These are phyloP conservation scores for Boletus vermiculosoides DNA, from an alignment of 768 basidiomycete genomes.

Conservation along the genomic window DNA sequence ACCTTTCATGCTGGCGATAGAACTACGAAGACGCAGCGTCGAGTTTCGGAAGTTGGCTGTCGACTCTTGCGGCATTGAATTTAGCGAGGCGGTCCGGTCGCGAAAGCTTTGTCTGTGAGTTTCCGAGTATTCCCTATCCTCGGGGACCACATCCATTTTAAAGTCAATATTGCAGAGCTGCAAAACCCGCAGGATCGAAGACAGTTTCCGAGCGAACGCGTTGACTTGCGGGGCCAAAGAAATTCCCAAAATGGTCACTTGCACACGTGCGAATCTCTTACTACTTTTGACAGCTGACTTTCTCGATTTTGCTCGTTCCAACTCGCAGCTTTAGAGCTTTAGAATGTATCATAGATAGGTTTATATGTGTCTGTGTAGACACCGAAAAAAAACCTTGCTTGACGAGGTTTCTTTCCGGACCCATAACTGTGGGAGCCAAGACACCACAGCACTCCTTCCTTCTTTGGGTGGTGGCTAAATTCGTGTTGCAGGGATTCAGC, in stretches of 20 bases:
- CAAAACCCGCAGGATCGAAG: not conserved
- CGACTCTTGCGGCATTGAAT: conserved; percentile 9
- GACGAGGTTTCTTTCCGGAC: no score
- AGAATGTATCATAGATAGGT: no score
- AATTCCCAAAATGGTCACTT: not conserved
- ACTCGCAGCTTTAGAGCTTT: no score
- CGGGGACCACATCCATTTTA: conserved; percentile 19
- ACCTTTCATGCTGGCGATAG: conserved; percentile 13
- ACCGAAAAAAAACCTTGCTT: no score
- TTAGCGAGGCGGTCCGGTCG: conserved; percentile 16
- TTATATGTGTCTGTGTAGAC: no score
- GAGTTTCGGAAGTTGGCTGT: conserved; percentile 4
- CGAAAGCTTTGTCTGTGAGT: not conserved
- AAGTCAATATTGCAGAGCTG: not conserved
- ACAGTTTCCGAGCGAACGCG: not conserved
- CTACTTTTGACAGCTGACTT: not conserved
- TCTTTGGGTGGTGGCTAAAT: no score
- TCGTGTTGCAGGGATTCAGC: no score
- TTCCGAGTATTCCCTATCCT: conserved; percentile 9
- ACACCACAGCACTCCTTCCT: no score
- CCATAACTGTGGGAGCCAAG: no score
- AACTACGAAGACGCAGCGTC: conserved; percentile 17
- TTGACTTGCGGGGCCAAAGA: not conserved
- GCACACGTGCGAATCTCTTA: not conserved
- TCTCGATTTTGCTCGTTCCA: no score